A percentile compares a stretch with the other conserved stretches of the same genome.
Evolutionary conservation across 139 green algal genomes (phyloP).

Genomic region (Gonium pectorale): DNA sequence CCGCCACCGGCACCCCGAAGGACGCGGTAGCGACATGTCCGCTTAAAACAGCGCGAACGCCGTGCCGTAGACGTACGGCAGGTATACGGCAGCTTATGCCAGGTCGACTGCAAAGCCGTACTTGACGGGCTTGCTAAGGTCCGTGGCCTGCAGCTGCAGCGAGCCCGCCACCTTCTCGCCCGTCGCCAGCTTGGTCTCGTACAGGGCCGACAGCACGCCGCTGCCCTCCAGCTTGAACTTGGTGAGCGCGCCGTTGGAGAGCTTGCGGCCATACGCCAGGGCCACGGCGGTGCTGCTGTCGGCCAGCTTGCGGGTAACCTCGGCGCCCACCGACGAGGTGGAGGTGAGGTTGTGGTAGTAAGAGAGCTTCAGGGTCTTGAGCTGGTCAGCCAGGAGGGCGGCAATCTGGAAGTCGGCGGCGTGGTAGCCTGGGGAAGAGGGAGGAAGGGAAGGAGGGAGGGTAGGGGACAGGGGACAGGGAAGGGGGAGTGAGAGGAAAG

Average conservation of each 20-base stretch:
- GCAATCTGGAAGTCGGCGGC: constrained; percentile 58
- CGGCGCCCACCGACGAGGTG: constrained; percentile 39
- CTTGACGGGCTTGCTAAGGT: constrained; percentile 58
- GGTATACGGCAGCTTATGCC: constrained; percentile 9
- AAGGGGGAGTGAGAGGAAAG: not conserved
- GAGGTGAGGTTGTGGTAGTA: constrained; percentile 47
- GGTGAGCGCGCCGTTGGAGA: constrained; percentile 48
- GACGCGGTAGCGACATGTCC: too few relatives aligned
- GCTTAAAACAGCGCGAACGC: too few relatives aligned
- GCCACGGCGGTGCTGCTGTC: constrained; percentile 44
- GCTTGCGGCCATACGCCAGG: constrained; percentile 52
- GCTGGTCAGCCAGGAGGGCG: constrained; percentile 41
- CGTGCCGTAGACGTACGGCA: not conserved
- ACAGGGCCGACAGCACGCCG: constrained; percentile 51
- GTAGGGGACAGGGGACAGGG: not conserved
- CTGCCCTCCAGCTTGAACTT: constrained; percentile 59
- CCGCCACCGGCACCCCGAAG: too few relatives aligned
- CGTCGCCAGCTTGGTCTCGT: constrained; percentile 58
- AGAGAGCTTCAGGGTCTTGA: constrained; percentile 42
- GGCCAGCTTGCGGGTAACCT: constrained; percentile 55
- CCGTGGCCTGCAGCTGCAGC: constrained; percentile 59
- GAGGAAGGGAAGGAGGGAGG: not conserved
- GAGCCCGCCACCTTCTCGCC: constrained; percentile 59
- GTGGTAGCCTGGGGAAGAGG: constrained; percentile 42
- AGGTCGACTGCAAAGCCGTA: constrained; percentile 63